Percentiles rank a stretch among this genome's conserved stretches.
These are phyloP conservation scores for Starmerella sp. DNA, from an alignment of 805 yeast species.

Conservation along the genomic window DNA sequence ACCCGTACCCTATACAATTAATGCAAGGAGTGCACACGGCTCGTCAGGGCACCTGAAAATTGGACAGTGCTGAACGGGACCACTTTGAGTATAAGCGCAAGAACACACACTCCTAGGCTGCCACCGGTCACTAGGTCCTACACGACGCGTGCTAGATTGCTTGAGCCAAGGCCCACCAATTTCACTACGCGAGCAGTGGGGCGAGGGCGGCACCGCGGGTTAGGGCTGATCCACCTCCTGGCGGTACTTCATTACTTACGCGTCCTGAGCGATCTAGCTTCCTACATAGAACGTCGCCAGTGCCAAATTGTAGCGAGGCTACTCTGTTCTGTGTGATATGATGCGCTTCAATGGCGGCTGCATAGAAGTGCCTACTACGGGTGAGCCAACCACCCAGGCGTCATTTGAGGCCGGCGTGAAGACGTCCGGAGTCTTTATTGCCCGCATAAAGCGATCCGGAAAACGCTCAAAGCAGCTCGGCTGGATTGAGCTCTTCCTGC, in stretches of 20 bases:
- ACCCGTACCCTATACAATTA: not conserved
- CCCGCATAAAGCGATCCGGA: constrained; percentile 17
- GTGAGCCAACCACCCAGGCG: constrained; percentile 2
- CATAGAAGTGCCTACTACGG: constrained; percentile 11
- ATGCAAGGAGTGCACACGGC: not conserved
- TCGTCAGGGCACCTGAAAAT: too few species aligned
- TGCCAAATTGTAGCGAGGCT: not conserved
- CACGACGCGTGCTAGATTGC: too few species aligned
- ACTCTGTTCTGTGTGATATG: not conserved
- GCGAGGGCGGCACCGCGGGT: not conserved
- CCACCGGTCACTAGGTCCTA: too few species aligned
- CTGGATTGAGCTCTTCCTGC: constrained; percentile 12
- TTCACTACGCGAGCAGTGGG: not conserved
- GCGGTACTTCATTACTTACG: not conserved
- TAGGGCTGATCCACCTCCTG: constrained; percentile 3
- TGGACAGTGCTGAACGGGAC: too few species aligned
- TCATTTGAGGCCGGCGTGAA: constrained; percentile 5
- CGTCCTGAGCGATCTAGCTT: not conserved
- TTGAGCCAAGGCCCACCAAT: not conserved
- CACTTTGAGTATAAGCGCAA: too few species aligned
- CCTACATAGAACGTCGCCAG: not conserved
- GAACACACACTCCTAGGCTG: too few species aligned
- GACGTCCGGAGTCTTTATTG: constrained; percentile 10
- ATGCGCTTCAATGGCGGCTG: constrained; percentile 14
- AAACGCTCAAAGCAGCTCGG: constrained; percentile 10